Evolutionary conservation across 2,329 filamentous ascomycete species (phyloP).

Genomic region (Arachnomyces sp.): DNA sequence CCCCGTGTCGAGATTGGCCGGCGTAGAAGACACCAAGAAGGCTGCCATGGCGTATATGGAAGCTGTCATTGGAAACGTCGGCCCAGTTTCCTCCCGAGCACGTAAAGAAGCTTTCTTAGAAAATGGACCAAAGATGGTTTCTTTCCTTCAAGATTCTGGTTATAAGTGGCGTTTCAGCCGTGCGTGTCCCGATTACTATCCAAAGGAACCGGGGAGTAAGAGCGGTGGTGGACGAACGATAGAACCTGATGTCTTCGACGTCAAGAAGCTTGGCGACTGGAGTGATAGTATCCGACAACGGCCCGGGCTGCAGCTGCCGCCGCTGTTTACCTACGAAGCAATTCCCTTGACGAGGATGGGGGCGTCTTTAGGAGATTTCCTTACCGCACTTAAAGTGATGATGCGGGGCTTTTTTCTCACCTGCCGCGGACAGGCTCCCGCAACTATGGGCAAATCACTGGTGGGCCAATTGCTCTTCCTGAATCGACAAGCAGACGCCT

Average conservation of each 20-base stretch:
- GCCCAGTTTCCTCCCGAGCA: slow-evolving; percentile 20
- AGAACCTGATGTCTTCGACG: slow-evolving; percentile 21
- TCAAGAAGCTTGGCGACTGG: slow-evolving; percentile 21
- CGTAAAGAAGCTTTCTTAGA: slow-evolving; percentile 20
- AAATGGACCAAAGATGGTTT: slow-evolving; percentile 24
- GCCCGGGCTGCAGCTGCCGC: slow-evolving; percentile 8
- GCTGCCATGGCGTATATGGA: slow-evolving; percentile 20
- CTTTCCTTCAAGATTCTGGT: slow-evolving; percentile 17
- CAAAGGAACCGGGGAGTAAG: slow-evolving; percentile 15
- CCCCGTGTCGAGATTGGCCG: slow-evolving; percentile 12
- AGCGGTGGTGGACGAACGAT: slow-evolving; percentile 17
- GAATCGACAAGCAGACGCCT: slow-evolving; percentile 6
- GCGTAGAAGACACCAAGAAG: slow-evolving; percentile 18
- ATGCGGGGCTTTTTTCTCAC: slow-evolving; percentile 7
- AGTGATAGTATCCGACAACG: slow-evolving; percentile 10
- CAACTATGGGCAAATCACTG: slow-evolving; percentile 17
- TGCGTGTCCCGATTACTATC: slow-evolving; percentile 28
- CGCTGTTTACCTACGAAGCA: slow-evolving; percentile 8
- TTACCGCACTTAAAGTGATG: neutral
- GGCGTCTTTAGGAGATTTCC: slow-evolving; percentile 1
- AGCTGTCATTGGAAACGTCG: slow-evolving; percentile 20
- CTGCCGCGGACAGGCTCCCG: slow-evolving; percentile 11
- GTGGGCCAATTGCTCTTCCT: slow-evolving; percentile 13
- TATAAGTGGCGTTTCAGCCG: slow-evolving; percentile 17
- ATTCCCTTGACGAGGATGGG: neutral